Conservation (phyloP, 140 eudicot genomes). For the Artemisia princeps region DNA sequence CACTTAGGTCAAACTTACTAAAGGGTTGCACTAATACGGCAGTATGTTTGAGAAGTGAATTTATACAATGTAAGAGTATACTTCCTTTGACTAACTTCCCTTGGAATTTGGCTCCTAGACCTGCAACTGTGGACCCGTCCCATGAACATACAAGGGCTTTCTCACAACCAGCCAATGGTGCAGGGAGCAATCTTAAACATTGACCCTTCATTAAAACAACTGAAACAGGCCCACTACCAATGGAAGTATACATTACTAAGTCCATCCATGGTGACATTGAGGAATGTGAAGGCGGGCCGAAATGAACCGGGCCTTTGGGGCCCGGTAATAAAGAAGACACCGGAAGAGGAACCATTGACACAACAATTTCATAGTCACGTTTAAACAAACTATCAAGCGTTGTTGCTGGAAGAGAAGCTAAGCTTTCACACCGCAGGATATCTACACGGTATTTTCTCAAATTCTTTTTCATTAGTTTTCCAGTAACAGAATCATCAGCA, state of each 20-base stretch:
- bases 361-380: conserved; percentile 86
- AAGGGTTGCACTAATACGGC: conserved; percentile 91
- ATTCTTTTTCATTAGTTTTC: conserved; percentile 30
- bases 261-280: conserved; percentile 99
- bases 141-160: conserved; percentile 96
- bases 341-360: conserved; percentile 94
- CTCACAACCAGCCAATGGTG: conserved; percentile 94
- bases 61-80: conserved; percentile 81
- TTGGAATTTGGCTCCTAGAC: conserved; percentile 59
- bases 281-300: conserved; percentile 90
- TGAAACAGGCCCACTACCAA: conserved; percentile 76
- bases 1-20: conserved; percentile 57
- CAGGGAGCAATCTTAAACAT: conserved; percentile 83
- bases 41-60: conserved; percentile 76
- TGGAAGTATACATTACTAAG: conserved; percentile 63
- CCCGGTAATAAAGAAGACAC: conserved; percentile 87
- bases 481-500: conserved; percentile 19
- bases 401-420: conserved; percentile 73
- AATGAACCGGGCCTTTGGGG: conserved; percentile 83
- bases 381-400: conserved; percentile 70
- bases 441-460: conserved; percentile 73
- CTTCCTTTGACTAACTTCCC: conserved; percentile 87
- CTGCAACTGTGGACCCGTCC: conserved; percentile 84
- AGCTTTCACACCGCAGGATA: conserved; percentile 87
- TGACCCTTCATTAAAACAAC: conserved; percentile 95